Conservation (phyloP, 257 asterid genomes). For the Solanum bulbocastanum region DNA sequence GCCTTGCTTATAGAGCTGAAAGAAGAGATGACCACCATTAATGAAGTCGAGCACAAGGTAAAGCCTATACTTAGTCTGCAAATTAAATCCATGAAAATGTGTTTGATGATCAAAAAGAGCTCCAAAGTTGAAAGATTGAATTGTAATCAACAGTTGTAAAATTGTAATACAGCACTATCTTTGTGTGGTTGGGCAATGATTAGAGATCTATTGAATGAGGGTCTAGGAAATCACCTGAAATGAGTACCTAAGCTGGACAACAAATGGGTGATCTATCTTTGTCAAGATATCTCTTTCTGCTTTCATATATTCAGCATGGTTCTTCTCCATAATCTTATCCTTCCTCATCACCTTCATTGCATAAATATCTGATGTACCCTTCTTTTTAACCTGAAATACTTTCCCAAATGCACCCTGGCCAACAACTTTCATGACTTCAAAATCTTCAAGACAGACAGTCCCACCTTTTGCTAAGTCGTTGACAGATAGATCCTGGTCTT, state of each 20-base stretch:
- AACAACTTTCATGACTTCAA: slow-evolving; percentile 42
- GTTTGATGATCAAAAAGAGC: neutral
- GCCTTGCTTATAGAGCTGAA: slow-evolving; percentile 62
- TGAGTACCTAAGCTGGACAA: slow-evolving; percentile 59
- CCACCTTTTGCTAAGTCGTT: slow-evolving; percentile 15
- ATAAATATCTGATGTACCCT: slow-evolving; percentile 38
- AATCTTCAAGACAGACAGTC: slow-evolving; percentile 44
- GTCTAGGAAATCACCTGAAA: slow-evolving; percentile 35
- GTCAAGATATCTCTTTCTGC: slow-evolving; percentile 62
- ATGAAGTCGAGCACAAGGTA: slow-evolving; percentile 69
- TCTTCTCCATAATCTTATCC: slow-evolving; percentile 68
- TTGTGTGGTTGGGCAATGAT: neutral
- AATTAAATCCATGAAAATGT: neutral
- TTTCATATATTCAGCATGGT: slow-evolving; percentile 46
- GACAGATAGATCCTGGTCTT: slow-evolving; percentile 18
- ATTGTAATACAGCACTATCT: neutral
- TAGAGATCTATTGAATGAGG: neutral
- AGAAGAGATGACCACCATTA: slow-evolving; percentile 72
- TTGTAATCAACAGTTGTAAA: neutral
- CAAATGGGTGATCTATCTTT: slow-evolving; percentile 53
- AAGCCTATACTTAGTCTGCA: slow-evolving; percentile 66
- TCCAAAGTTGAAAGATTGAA: neutral
- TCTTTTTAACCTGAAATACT: slow-evolving; percentile 56
- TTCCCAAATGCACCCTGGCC: slow-evolving; percentile 70
- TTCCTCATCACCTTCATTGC: slow-evolving; percentile 80